These are phyloP conservation scores for Arthrobotrys iridis DNA, from an alignment of 2,329 filamentous ascomycete species.

Conservation along the genomic window DNA sequence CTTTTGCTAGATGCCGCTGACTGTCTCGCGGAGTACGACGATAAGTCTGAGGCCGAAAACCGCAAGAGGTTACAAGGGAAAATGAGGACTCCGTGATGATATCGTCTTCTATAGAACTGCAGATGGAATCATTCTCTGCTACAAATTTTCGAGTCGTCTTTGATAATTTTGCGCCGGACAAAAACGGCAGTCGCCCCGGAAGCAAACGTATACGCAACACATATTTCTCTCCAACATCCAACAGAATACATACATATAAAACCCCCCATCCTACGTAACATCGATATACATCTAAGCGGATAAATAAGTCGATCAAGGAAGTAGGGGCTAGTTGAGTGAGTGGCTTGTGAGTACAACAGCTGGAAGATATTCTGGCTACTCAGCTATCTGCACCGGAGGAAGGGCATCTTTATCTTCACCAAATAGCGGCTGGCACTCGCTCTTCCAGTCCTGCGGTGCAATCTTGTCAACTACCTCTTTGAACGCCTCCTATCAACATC, in stretches of 20 bases:
- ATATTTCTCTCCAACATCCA: not conserved
- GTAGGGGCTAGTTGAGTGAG: no score
- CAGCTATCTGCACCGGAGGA: slow-evolving; percentile 62
- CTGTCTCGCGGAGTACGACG: not conserved
- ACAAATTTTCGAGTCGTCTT: slow-evolving; percentile 16
- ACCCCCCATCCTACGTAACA: no score
- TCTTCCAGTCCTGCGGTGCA: slow-evolving; percentile 81
- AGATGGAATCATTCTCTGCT: not conserved
- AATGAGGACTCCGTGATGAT: slow-evolving; percentile 2
- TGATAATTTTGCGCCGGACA: slow-evolving; percentile 16
- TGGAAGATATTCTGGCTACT: slow-evolving; percentile 1
- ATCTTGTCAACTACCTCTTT: slow-evolving; percentile 91
- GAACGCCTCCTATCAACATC: slow-evolving; percentile 76
- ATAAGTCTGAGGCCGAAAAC: not conserved
- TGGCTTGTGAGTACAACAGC: not conserved
- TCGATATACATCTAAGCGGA: no score
- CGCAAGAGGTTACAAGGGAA: not conserved
- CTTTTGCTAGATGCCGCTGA: not conserved
- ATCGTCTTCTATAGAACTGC: not conserved
- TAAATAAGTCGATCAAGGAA: no score
- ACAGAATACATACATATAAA: not conserved
- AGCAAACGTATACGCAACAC: slow-evolving; percentile 11
- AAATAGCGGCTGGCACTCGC: slow-evolving; percentile 65
- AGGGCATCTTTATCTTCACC: slow-evolving; percentile 68
- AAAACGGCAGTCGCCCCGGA: slow-evolving; percentile 2